Base-by-base conservation (phyloP, 2,329 filamentous ascomycete species). In the Claviceps sp. region DNA sequence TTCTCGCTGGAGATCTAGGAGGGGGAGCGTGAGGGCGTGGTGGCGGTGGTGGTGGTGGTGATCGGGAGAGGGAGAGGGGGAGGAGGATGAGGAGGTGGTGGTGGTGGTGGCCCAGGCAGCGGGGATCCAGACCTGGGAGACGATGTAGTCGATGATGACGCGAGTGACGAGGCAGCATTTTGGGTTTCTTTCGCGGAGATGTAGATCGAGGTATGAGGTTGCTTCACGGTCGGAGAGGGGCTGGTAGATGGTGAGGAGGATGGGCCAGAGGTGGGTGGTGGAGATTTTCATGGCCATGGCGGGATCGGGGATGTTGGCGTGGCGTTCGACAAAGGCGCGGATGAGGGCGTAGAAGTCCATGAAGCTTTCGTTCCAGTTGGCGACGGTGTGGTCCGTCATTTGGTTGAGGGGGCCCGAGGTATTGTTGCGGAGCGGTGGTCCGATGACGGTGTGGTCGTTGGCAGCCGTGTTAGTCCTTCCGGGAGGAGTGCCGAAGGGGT, bases 151-250 rank as follows among this genome's bases (percentile, higher is more conserved):
- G 34, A 72, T 63, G 20, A 71, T 63, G 54, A 71, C 63, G 6
- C 70, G 65, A 2, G 70, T 70, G 16, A 72, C 66, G n/a, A 72
- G 62, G 55, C 69, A 72, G 2, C 65, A 64, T 58, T 71, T 71
- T 48, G 67, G 63, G 52, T 67, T 66, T 37, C 65, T 62, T 22
- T 69, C 65, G 50, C 65, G 65, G 22, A 72, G 62, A 49, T 72
- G 70, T 51, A 63, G 64, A 47, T 70, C 65, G 20, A 72, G 65
- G 49, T 72, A 72, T 3, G 69, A 69, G 4, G 65, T 56, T 1
- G 69, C 68, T 55, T 72, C 69, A 1, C 58, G 46, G 50, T 67
- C 64, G 16, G 63, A 66, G 22, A 72, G 61, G 6, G 68, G 67
- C 37, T 64, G 61, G 53, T 70, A 70, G 1, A 63, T 66, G 1